Percentiles rank a stretch among this genome's conserved stretches.
Conservation (phyloP, 2,329 filamentous ascomycete species). For the Arthroderma sp. region DNA sequence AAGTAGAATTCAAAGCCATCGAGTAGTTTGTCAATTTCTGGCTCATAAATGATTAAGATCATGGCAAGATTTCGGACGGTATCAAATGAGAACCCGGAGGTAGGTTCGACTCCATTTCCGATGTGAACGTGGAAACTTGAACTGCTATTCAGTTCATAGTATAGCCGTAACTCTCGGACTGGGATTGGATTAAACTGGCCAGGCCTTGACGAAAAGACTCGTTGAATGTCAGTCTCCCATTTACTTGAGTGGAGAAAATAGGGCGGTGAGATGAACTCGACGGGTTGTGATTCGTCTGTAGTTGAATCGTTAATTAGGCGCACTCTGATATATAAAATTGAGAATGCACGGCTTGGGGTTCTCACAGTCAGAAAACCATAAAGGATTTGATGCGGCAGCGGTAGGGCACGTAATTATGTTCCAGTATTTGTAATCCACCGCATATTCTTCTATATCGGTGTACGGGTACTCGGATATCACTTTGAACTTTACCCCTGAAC, state of each 20-base stretch:
- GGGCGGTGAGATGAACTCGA: slow-evolving; percentile 11
- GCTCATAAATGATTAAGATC: slow-evolving; percentile 11
- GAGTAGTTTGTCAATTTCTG: slow-evolving; percentile 9
- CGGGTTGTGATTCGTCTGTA: slow-evolving; percentile 9
- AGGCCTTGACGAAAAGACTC: slow-evolving; percentile 7
- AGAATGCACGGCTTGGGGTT: not conserved
- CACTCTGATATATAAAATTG: not conserved
- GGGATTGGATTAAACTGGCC: slow-evolving; percentile 7
- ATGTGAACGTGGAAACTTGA: slow-evolving; percentile 11
- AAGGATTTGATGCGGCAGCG: slow-evolving; percentile 3
- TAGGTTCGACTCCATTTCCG: slow-evolving; percentile 6
- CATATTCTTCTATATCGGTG: not conserved
- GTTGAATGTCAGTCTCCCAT: slow-evolving; percentile 10
- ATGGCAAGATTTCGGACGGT: slow-evolving; percentile 12
- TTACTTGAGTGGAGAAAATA: slow-evolving; percentile 3
- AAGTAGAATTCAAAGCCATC: slow-evolving; percentile 1
- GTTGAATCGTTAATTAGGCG: not conserved
- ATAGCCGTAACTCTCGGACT: slow-evolving; percentile 5
- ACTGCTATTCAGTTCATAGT: slow-evolving; percentile 8
- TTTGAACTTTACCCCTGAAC: slow-evolving; percentile 3
- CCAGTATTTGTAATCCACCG: slow-evolving; percentile 7
- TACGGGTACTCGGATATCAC: slow-evolving; percentile 2
- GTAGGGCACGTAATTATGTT: slow-evolving; percentile 7
- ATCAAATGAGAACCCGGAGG: slow-evolving; percentile 8
- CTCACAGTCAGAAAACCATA: slow-evolving; percentile 10